Percentiles rank a stretch among this genome's conserved stretches.
Conservation (phyloP, 345 rosid species). For the Euphorbia pulcherrima region DNA sequence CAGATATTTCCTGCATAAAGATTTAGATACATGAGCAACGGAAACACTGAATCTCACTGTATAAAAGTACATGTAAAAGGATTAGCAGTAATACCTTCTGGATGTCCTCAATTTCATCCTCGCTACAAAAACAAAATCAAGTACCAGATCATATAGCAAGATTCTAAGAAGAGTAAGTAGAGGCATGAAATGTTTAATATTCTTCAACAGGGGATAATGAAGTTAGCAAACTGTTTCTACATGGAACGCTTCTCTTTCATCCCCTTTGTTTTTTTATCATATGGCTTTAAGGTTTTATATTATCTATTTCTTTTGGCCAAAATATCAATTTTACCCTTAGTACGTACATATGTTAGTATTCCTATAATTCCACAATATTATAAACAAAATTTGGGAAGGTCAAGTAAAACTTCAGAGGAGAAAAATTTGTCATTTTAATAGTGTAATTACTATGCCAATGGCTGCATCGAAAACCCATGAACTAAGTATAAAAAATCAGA, state of each 20-base stretch:
- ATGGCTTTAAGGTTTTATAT: too few species aligned
- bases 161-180: slow-evolving; percentile 1
- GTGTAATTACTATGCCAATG: too few species aligned
- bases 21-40: slow-evolving; percentile 26
- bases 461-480: too few species aligned
- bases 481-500: too few species aligned
- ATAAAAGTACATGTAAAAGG: slow-evolving; percentile 5
- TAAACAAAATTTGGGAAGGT: too few species aligned
- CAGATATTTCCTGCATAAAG: slow-evolving; percentile 77
- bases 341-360: too few species aligned
- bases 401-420: too few species aligned
- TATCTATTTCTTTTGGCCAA: too few species aligned
- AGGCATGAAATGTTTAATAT: slow-evolving; percentile 1
- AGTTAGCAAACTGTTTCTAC: neutral
- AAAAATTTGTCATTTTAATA: too few species aligned
- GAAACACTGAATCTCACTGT: slow-evolving; percentile 11
- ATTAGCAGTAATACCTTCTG: slow-evolving; percentile 66
- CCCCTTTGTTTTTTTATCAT: too few species aligned
- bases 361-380: too few species aligned
- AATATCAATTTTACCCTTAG: too few species aligned
- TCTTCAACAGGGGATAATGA: neutral
- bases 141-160: slow-evolving; percentile 14
- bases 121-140: slow-evolving; percentile 45
- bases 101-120: slow-evolving; percentile 98
- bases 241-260: neutral